These are phyloP conservation scores for Barnettozyma wickerhamii DNA, from an alignment of 805 yeast genomes.

Conservation along the genomic window DNA sequence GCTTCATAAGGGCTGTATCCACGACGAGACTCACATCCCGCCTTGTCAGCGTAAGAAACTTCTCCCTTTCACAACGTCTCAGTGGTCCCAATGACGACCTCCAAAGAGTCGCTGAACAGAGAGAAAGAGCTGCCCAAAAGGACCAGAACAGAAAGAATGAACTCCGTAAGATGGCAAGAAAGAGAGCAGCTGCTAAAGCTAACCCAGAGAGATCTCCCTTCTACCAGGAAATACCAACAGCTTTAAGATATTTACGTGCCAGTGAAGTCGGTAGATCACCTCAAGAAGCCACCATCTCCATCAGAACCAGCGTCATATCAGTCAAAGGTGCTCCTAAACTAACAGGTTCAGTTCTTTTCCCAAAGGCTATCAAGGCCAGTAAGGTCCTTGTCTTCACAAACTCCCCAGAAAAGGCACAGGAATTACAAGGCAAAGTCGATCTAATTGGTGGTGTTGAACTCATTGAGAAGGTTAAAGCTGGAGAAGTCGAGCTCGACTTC, in stretches of 20 bases:
- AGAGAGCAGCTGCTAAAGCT: slow-evolving; percentile 34
- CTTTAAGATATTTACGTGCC: slow-evolving; percentile 78
- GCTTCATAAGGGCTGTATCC: not conserved
- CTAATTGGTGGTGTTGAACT: slow-evolving; percentile 71
- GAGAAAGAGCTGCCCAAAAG: slow-evolving; percentile 24
- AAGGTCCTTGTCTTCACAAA: slow-evolving; percentile 66
- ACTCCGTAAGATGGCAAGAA: slow-evolving; percentile 32
- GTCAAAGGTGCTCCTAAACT: slow-evolving; percentile 77
- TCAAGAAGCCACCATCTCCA: slow-evolving; percentile 63
- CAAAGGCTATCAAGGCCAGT: slow-evolving; percentile 65
- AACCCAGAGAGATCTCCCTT: slow-evolving; percentile 51
- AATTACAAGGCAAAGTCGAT: slow-evolving; percentile 50
- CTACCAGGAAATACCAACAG: slow-evolving; percentile 66
- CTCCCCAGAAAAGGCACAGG: slow-evolving; percentile 45
- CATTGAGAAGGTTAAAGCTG: slow-evolving; percentile 54
- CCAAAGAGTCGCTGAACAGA: slow-evolving; percentile 25
- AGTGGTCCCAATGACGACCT: slow-evolving; percentile 26
- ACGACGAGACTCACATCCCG: not conserved
- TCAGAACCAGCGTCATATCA: slow-evolving; percentile 59
- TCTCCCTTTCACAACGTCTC: slow-evolving; percentile 9
- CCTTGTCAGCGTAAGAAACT: slow-evolving; percentile 10
- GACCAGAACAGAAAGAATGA: slow-evolving; percentile 30
- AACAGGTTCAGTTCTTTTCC: slow-evolving; percentile 66
- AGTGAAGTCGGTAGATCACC: slow-evolving; percentile 84
- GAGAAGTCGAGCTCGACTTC: slow-evolving; percentile 46